Conservation (phyloP, 139 green algal genomes). For the Spirogloea muscicola region DNA sequence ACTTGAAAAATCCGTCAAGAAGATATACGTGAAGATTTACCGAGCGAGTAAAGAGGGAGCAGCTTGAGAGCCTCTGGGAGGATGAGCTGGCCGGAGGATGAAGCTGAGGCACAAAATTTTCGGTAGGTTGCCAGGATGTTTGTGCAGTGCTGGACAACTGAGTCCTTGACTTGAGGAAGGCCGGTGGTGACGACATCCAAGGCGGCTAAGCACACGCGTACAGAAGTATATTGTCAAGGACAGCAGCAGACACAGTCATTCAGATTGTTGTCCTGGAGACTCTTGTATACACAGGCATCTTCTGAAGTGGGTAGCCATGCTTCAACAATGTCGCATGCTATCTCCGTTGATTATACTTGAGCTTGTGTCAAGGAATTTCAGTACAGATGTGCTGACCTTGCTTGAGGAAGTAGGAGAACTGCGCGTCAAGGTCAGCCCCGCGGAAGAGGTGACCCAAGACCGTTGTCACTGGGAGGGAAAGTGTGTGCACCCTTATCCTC, state of each 20-base stretch:
- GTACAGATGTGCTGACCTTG: no score
- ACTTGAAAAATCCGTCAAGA: background rate
- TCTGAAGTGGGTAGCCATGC: no score
- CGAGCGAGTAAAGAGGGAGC: conserved; percentile 78
- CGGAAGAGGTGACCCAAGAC: conserved; percentile 83
- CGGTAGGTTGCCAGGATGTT: conserved; percentile 51
- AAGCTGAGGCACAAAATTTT: conserved; percentile 53
- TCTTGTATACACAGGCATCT: no score
- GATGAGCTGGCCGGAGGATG: conserved; percentile 50
- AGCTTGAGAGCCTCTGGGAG: conserved; percentile 72
- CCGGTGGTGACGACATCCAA: conserved; percentile 2
- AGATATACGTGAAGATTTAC: background rate
- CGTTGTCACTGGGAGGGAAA: conserved; percentile 74
- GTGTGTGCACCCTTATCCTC: conserved; percentile 89
- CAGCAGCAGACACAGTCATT: no score
- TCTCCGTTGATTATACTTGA: no score
- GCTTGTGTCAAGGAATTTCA: no score
- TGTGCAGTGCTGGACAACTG: conserved; percentile 7
- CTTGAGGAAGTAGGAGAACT: conserved; percentile 43
- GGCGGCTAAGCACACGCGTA: no score
- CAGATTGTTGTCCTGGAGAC: no score
- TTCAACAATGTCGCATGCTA: no score
- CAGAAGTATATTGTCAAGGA: no score
- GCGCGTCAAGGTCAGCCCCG: conserved; percentile 66
- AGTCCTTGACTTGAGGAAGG: conserved; percentile 22